Base-by-base conservation (phyloP, 2,329 filamentous ascomycete species). In the Triangularia setosa region DNA sequence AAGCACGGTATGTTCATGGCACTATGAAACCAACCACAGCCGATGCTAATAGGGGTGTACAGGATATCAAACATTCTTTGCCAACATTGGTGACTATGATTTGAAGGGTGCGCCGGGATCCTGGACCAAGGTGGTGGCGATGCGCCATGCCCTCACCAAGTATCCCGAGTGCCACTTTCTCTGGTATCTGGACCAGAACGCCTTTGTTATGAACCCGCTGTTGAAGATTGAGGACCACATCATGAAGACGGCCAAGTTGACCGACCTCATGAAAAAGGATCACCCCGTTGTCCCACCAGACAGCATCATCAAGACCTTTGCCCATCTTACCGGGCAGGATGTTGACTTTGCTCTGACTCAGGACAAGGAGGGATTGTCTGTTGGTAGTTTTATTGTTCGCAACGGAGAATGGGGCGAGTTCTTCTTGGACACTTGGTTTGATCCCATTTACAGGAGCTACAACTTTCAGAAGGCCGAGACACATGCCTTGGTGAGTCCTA, bases 401-500 rank as follows among this genome's bases (percentile, higher is more conserved):
- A 91, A 90, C 66, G 92, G 93, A 23, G 92, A 95, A 62, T 99
- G 94, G 92, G 90, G 91, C 54, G 90, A 90, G 73, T 99, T 91
- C 80, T 92, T 99, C 73, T 78, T 98, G 18, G 95, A 99, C 75
- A 90, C 91, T 0, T 99, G 95, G 95, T 96, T 95, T 73, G 93
- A 98, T 75, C 95, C 95, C 57, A 80, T 98, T 53, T 99, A 96
- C 78, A 85, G 94, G 68, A 91, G 84, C 70, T 99, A 99, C 79
- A 96, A 97, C 74, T 99, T 99, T 73, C 92, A 96, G 73, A 97
- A 96, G 76, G 93, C 92, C 0, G 95, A 99, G 77, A 86, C 84
- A 24, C 94, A 99, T 80, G 93, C 94, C 59, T 78, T 99, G 80
- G 95, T 93, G 81, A 74, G 87, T 8, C 9, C 9, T 27, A 25